These are phyloP conservation scores for Boletus putidus DNA, from an alignment of 1,284 basidiomycete species.

Conservation along the genomic window DNA sequence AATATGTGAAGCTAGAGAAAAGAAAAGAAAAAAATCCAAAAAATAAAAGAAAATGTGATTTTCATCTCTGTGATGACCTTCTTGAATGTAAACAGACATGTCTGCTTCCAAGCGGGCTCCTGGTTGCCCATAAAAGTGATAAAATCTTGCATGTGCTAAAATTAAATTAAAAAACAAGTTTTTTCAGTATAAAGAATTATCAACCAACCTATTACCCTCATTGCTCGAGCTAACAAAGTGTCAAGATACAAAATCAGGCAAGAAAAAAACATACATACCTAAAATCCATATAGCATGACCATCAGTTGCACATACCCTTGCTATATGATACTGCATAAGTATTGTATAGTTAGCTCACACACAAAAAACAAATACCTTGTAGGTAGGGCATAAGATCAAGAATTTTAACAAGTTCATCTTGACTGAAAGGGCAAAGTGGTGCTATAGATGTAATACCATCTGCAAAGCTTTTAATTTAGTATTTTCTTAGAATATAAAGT, in stretches of 20 bases:
- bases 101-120: conserved; percentile 1
- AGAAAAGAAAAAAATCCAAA: background rate
- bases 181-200: background rate
- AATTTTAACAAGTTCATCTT: background rate
- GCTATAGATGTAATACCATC: background rate
- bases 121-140: conserved; percentile 4
- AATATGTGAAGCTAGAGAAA: background rate
- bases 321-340: background rate
- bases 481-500: background rate
- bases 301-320: background rate
- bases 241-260: background rate
- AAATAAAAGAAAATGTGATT: background rate
- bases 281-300: background rate
- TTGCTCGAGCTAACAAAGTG: background rate
- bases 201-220: background rate
- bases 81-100: background rate
- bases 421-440: background rate
- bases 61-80: background rate
- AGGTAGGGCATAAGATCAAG: background rate
- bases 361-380: background rate
- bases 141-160: background rate
- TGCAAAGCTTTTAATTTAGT: background rate
- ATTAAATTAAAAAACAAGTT: background rate
- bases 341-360: background rate
- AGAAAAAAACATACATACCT: background rate